Evolutionary conservation across 805 yeast genomes (phyloP).

Genomic region (Pichia scutulata): DNA sequence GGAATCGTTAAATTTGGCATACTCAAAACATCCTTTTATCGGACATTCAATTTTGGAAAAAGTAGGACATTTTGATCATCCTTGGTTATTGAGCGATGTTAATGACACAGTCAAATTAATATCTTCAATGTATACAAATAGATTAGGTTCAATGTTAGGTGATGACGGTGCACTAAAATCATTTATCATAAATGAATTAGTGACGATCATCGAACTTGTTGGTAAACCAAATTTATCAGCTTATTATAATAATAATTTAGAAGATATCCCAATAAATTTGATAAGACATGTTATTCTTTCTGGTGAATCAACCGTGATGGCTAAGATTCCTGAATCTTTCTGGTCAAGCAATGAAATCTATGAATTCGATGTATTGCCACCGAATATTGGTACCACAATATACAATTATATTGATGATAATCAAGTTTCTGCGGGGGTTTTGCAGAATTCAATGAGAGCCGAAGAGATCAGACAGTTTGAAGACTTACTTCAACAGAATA

Average conservation of each 20-base stretch:
- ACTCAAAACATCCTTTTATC: slow-evolving; percentile 47
- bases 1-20: slow-evolving; percentile 41
- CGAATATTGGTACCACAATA: slow-evolving; percentile 39
- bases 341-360: slow-evolving; percentile 57
- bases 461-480: slow-evolving; percentile 22
- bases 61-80: slow-evolving; percentile 32
- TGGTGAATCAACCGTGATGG: slow-evolving; percentile 65
- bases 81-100: slow-evolving; percentile 22
- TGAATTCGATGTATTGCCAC: slow-evolving; percentile 72
- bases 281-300: slow-evolving; percentile 62
- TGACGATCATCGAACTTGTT: slow-evolving; percentile 9
- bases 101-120: slow-evolving; percentile 34
- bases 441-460: slow-evolving; percentile 16
- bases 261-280: slow-evolving; percentile 50
- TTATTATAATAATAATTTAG: slow-evolving; percentile 16
- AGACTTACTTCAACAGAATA: slow-evolving; percentile 16
- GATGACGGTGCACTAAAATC: slow-evolving; percentile 36
- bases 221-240: slow-evolving; percentile 12
- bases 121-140: slow-evolving; percentile 49
- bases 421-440: slow-evolving; percentile 35
- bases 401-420: slow-evolving; percentile 41
- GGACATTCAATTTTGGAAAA: slow-evolving; percentile 42
- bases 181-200: slow-evolving; percentile 28
- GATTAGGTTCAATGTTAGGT: slow-evolving; percentile 48
- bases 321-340: slow-evolving; percentile 51